Conservation (phyloP, 2,329 filamentous ascomycete species). For the Epichloe festucae region DNA sequence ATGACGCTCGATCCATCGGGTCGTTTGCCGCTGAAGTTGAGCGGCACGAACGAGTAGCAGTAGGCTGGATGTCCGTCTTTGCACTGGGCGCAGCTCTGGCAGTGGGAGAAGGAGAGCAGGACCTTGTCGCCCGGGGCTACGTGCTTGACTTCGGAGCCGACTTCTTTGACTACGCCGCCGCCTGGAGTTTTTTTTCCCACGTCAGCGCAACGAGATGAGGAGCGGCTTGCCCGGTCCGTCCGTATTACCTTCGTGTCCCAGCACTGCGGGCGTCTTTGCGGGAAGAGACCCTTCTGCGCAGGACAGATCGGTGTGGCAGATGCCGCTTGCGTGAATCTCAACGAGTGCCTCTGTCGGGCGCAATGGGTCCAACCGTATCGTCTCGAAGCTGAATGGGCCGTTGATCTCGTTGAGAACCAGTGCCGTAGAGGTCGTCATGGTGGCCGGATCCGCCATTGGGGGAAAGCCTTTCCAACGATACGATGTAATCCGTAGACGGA, state of each 20-base stretch:
- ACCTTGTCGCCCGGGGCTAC: background rate
- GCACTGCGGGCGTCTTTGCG: background rate
- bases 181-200: background rate
- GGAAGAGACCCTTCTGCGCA: background rate
- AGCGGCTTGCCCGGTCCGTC: background rate
- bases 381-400: background rate
- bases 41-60: background rate
- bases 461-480: too few relatives aligned
- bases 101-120: constrained; percentile 1
- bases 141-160: background rate
- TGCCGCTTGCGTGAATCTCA: background rate
- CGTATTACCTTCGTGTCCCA: constrained; percentile 1
- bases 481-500: too few relatives aligned
- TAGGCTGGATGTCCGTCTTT: background rate
- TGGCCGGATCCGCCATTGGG: background rate
- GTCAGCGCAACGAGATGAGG: background rate
- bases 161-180: background rate
- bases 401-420: background rate
- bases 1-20: background rate
- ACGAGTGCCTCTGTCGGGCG: constrained; percentile 1
- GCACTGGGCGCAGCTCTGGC: background rate
- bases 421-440: background rate
- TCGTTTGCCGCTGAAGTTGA: background rate
- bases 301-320: constrained; percentile 2
- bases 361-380: background rate